A percentile compares a stretch with the other conserved stretches of the same genome.
Evolutionary conservation across 225 moss, liverwort and hornwort genomes (phyloP).

Genomic region (Asterella californica): DNA sequence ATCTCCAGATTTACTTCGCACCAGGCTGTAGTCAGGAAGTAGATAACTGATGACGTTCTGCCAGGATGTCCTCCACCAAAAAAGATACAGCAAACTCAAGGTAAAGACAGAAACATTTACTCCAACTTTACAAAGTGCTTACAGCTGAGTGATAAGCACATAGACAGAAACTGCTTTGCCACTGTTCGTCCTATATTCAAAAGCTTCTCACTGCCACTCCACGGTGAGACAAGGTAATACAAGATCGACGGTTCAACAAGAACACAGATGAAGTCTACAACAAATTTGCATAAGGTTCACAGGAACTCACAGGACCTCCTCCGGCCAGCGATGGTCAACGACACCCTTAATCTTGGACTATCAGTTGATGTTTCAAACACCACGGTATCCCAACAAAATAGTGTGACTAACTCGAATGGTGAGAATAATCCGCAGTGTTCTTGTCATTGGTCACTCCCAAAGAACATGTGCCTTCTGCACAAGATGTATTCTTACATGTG

Average conservation of each 20-base stretch:
- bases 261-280: neutral
- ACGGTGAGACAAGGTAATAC: neutral
- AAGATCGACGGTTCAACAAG: neutral
- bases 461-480: constrained; percentile 18
- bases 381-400: constrained; percentile 13
- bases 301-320: constrained; percentile 33
- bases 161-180: neutral
- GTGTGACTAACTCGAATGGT: constrained; percentile 17
- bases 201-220: neutral
- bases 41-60: constrained; percentile 11
- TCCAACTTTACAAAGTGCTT: constrained; percentile 16
- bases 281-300: constrained; percentile 21
- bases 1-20: constrained; percentile 6
- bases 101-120: constrained; percentile 3
- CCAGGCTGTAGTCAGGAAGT: constrained; percentile 6
- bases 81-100: constrained; percentile 8
- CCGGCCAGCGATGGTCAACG: constrained; percentile 4
- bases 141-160: neutral
- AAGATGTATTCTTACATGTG: constrained; percentile 22
- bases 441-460: constrained; percentile 23
- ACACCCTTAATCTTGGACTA: constrained; percentile 16
- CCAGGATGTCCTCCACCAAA: constrained; percentile 14
- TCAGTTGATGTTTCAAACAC: constrained; percentile 21
- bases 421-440: constrained; percentile 15
- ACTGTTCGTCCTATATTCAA: neutral